phyloP scores from a whole-genome alignment of 345 rosid species.

The Chamaenerion angustifolium region DNA sequence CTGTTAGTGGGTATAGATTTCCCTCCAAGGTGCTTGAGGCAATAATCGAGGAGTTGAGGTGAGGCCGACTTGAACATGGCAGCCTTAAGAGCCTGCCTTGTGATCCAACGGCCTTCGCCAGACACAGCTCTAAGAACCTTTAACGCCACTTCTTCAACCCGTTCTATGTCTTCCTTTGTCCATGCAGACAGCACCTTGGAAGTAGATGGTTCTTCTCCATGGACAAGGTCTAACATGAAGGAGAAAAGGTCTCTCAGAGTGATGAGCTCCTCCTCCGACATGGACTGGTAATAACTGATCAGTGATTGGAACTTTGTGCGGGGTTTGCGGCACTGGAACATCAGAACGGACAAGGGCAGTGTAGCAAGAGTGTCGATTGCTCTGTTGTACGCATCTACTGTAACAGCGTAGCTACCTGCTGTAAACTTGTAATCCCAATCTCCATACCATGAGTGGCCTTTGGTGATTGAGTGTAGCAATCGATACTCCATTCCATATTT shows the following conservation, averaged over 20 bases:
- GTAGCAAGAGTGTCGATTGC: constrained; percentile 33
- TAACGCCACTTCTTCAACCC: constrained; percentile 32
- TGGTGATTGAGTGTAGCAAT: constrained; percentile 39
- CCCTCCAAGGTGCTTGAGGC: constrained; percentile 49
- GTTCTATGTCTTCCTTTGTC: constrained; percentile 39
- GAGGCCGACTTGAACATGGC: constrained; percentile 36
- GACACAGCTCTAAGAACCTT: constrained; percentile 33
- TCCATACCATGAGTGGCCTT: constrained; percentile 57
- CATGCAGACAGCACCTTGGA: constrained; percentile 29
- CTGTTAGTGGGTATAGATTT: constrained; percentile 13
- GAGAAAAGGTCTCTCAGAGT: constrained; percentile 47
- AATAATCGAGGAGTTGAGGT: constrained; percentile 47
- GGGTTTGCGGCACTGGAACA: constrained; percentile 26
- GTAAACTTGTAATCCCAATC: constrained; percentile 58
- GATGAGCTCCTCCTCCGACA: constrained; percentile 31
- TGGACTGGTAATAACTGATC: constrained; percentile 37
- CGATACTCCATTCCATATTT: constrained; percentile 53
- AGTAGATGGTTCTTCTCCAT: constrained; percentile 1
- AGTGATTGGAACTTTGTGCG: constrained; percentile 32
- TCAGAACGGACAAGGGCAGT: constrained; percentile 26
- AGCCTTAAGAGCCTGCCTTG: constrained; percentile 46
- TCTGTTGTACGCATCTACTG: constrained; percentile 29
- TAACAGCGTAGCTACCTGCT: constrained; percentile 50
- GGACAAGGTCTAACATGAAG: constrained; percentile 31
- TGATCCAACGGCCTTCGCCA: constrained; percentile 26